Percentiles rank a stretch among this genome's conserved stretches.
Evolutionary conservation across 2,329 filamentous ascomycete genomes (phyloP).

Genomic region (Fusarium sarcochroum): DNA sequence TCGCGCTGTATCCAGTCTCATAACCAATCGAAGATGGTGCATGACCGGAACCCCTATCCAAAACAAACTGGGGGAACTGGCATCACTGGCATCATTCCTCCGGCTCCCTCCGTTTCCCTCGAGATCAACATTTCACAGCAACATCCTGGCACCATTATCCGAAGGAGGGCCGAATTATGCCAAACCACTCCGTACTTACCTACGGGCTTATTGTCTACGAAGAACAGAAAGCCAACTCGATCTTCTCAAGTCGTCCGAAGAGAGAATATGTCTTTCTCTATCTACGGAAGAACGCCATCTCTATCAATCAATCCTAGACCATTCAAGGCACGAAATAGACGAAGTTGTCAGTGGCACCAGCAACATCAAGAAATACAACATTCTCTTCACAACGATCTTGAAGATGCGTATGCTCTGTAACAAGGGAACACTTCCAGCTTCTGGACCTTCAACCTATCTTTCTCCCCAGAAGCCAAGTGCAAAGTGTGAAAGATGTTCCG

Average conservation of each 20-base stretch:
- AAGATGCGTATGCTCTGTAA: slow-evolving; percentile 24
- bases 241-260: background rate
- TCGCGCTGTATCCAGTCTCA: too few species aligned
- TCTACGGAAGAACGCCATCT: slow-evolving; percentile 1
- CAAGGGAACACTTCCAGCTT: background rate
- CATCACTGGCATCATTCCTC: too few species aligned
- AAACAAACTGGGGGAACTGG: too few species aligned
- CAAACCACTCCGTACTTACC: slow-evolving; percentile 7
- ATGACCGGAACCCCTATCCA: too few species aligned
- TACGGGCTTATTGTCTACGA: slow-evolving; percentile 13
- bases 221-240: slow-evolving; percentile 13
- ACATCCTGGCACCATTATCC: background rate
- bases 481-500: slow-evolving; percentile 18
- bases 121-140: too few species aligned
- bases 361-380: slow-evolving; percentile 6
- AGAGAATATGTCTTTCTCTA: background rate
- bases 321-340: slow-evolving; percentile 5
- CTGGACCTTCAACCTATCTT: background rate
- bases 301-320: background rate
- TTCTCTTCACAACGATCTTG: slow-evolving; percentile 9
- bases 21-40: too few species aligned
- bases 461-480: background rate
- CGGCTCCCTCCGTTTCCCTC: too few species aligned
- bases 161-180: background rate
- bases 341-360: background rate